Base-by-base conservation (phyloP, 768 basidiomycete species). In the Mycena chlorophos region DNA sequence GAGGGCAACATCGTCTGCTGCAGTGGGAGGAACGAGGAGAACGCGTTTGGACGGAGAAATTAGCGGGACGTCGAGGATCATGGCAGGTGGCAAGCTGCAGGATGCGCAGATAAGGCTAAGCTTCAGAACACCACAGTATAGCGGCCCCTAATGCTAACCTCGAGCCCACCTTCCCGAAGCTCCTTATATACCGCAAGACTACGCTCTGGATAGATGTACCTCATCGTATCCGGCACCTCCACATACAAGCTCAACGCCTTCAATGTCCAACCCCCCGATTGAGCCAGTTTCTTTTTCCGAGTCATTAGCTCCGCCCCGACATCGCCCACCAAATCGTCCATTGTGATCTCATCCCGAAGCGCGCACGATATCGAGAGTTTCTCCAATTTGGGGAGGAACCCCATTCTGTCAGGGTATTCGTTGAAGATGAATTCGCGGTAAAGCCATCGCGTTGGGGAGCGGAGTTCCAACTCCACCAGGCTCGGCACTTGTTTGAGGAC, bases 1-100 rank as follows among this genome's bases (percentile, higher is more conserved):
- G 2, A 71, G 66, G 1, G 58, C 61, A 56, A 68, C 70, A 62
- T 80, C 79, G 52, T 78, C 71, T 2, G 54, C 58, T 4, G 69
- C 51, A 28, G 57, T 55, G 14, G 78, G 79, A 0, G 71, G 70
- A 14, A 67, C 63, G n/a, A 79, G 69, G 22, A 57, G 63, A 16
- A 80, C 54, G 55, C 73, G 69, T 22, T 70, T 70, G 48, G 68
- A 55, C 34, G 54, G 57, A 31, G 60, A 61, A 10, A 37, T 29
- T 1, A 61, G 6, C 22, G 31, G 26, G 13, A 4, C 39, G 19
- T 47, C 38, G 45, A 61, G 60, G 27, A 52, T 43, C 56, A 57
- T 61, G 22, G 34, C n/a, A n/a, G n/a, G n/a, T n/a, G n/a, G n/a
- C n/a, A n/a, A n/a, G n/a, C n/a, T n/a, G n/a, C n/a, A n/a, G n/a